Base-by-base conservation (phyloP, 2,329 filamentous ascomycete genomes). In the Didymella keratinophila region DNA sequence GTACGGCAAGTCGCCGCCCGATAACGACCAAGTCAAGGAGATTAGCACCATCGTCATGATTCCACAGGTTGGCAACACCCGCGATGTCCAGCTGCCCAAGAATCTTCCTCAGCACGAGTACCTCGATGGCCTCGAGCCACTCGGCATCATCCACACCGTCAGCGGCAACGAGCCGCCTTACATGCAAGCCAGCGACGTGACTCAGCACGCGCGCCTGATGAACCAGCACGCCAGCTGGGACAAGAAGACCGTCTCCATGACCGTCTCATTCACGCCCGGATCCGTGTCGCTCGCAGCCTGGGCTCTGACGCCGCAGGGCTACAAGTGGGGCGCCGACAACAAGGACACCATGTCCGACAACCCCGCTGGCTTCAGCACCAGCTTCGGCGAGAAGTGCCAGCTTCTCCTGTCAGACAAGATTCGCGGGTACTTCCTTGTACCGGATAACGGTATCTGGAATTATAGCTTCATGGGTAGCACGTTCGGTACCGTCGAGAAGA, bases 311-410 rank as follows among this genome's bases (percentile, higher is more conserved):
- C 93, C 95, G 1, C 83, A 89, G 63, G 95, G 95, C 51, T 97
- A 96, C 82, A 94, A 94, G 78, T 99, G 96, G 95, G 95, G 95
- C 64, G 92, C 88, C 1, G 92, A 97, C 75, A 99, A 99, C 84
- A 94, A 90, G 79, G 96, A 99, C 79, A 87, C 88, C 54, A 89
- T 90, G 68, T 96, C 91, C 62, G 95, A 99, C 76, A 92, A 96
- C 76, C 95, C 96, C 0, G 89, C 93, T 64, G 96, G 96, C 37
- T 99, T 99, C 82, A 89, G 88, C 57, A 96, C 92, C 25, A 87
- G 83, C 58, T 96, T 98, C 86, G 95, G 95, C 51, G 91, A 96
- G 78, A 98, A 98, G 82, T 93, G 92, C 68, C 96, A 99, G 81
- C 82, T 99, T 54, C 81, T 99, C 27, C 86, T 99, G 52, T 96